A percentile compares a stretch with the other conserved stretches of the same genome.
These are phyloP conservation scores for Phytophthora citrophthora DNA, from an alignment of 352 stramenopile species.

Conservation along the genomic window DNA sequence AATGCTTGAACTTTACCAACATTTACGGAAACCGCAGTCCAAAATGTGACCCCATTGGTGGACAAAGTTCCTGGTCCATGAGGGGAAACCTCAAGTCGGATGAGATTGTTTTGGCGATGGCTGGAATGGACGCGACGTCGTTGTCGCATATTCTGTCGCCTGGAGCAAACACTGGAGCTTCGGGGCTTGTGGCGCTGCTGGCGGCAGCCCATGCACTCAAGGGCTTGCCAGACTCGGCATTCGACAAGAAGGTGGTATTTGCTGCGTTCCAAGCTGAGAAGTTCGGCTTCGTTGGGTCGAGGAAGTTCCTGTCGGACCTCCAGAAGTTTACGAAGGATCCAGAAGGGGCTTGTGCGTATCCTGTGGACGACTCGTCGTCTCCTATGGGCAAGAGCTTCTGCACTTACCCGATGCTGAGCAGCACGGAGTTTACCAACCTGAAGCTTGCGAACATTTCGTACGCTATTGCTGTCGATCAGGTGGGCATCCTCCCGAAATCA, in stretches of 20 bases:
- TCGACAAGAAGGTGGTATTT: constrained; percentile 85
- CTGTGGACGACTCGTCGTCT: constrained; percentile 54
- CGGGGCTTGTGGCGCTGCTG: constrained; percentile 77
- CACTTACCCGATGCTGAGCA: constrained; percentile 72
- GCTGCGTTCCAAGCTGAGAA: constrained; percentile 82
- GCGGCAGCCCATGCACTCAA: constrained; percentile 74
- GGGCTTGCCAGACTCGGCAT: constrained; percentile 60
- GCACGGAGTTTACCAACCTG: constrained; percentile 64
- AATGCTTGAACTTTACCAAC: constrained; percentile 81
- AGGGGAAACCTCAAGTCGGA: constrained; percentile 56
- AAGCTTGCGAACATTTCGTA: constrained; percentile 64
- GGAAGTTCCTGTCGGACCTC: constrained; percentile 76
- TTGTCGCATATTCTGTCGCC: constrained; percentile 76
- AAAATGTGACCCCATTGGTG: constrained; percentile 81
- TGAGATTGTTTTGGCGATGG: constrained; percentile 77
- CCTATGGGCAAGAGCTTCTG: constrained; percentile 71
- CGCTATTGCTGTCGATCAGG: constrained; percentile 82
- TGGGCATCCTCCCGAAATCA: constrained; percentile 55
- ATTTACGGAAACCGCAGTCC: constrained; percentile 68
- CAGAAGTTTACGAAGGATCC: constrained; percentile 56
- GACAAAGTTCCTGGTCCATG: constrained; percentile 74
- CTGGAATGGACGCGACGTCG: constrained; percentile 76
- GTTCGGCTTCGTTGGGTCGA: constrained; percentile 84
- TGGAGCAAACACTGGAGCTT: constrained; percentile 77
- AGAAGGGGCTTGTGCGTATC: constrained; percentile 50